Evolutionary conservation across 257 asterid species (phyloP), one percentile per base, ranked within the genome.

Genomic region (Vinca minor): DNA sequence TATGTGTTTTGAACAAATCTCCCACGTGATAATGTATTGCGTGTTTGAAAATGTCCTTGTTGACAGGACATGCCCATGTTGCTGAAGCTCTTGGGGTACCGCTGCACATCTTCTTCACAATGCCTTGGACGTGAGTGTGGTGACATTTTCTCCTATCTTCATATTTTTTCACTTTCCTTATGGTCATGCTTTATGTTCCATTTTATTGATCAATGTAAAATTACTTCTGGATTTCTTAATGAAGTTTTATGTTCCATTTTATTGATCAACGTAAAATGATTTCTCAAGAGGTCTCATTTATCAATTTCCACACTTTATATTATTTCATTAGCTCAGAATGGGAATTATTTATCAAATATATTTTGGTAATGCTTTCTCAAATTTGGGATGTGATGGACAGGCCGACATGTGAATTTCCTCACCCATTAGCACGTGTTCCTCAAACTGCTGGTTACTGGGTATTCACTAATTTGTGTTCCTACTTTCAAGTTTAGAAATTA

Each of bases 81-180:
- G 99, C 99, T 72, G 99, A 93, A 80, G 88, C 99, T 69, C 99
- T 93, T 53, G 94, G 88, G 67, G 96, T 93, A 72, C 97, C 97
- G 48, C 72, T 93, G 69, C 99, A 93, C 85, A 93, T 93, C 72
- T 93, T 85, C 84, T 93, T 93, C 89, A 93, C 99, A 23, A 93
- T 93, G 99, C 99, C 99, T 70, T 93, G 99, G 99, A 93, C 97
- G 97, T 93, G 79, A 93, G 97, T 73, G 25, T 12, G 17, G 28
- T 15, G 18, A 32, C 59, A 25, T 44, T 50, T 57, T 41, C 52
- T 60, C 25, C 21, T 54, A 23, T 57, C 17, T 42, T 25, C 26
- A 25, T 44, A 44, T 9, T 57, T 8, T 62, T 8, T 8, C 11
- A 35, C 3, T 32, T 64, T 64, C 28, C 39, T 59, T 20, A 32